Percentiles rank a stretch among this genome's conserved stretches.
Conservation (phyloP, 805 yeast genomes). For the Sugiyamaella qingdaonensis region DNA sequence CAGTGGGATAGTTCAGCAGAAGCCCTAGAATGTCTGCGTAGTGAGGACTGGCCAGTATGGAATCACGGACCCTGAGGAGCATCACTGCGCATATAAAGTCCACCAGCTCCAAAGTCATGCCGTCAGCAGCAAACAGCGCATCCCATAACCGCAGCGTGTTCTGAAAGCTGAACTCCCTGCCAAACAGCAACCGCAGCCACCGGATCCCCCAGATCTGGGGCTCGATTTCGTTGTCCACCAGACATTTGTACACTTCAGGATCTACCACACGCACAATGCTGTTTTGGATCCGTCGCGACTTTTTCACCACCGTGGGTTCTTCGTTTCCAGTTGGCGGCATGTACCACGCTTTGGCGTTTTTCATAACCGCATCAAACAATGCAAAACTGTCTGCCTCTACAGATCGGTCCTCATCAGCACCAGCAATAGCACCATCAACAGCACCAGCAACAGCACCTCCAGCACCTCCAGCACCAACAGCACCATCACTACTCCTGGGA, state of each 20-base stretch:
- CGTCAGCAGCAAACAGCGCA: slow-evolving; percentile 33
- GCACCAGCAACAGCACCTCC: too few species aligned
- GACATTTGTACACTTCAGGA: slow-evolving; percentile 26
- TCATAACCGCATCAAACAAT: slow-evolving; percentile 31
- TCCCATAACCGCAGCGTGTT: slow-evolving; percentile 33
- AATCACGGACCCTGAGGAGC: slow-evolving; percentile 28
- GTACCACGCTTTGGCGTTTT: slow-evolving; percentile 30
- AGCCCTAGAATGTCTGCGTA: slow-evolving; percentile 22
- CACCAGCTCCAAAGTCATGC: slow-evolving; percentile 26
- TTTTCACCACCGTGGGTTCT: slow-evolving; percentile 29
- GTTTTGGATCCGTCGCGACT: slow-evolving; percentile 32
- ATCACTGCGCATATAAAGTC: slow-evolving; percentile 34
- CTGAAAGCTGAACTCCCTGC: slow-evolving; percentile 33
- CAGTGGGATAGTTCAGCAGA: slow-evolving; percentile 24
- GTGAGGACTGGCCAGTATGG: slow-evolving; percentile 15
- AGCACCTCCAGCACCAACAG: too few species aligned
- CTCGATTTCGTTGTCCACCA: slow-evolving; percentile 27
- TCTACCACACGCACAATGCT: slow-evolving; percentile 27
- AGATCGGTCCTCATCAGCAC: slow-evolving; percentile 4
- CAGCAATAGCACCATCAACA: neutral
- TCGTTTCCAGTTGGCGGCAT: slow-evolving; percentile 12
- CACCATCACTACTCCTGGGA: neutral
- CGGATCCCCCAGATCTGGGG: slow-evolving; percentile 38
- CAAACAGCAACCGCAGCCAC: slow-evolving; percentile 35
- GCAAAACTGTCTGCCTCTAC: slow-evolving; percentile 32